Conservation (phyloP, 139 green algal species). For the Coelastrella sp. region DNA sequence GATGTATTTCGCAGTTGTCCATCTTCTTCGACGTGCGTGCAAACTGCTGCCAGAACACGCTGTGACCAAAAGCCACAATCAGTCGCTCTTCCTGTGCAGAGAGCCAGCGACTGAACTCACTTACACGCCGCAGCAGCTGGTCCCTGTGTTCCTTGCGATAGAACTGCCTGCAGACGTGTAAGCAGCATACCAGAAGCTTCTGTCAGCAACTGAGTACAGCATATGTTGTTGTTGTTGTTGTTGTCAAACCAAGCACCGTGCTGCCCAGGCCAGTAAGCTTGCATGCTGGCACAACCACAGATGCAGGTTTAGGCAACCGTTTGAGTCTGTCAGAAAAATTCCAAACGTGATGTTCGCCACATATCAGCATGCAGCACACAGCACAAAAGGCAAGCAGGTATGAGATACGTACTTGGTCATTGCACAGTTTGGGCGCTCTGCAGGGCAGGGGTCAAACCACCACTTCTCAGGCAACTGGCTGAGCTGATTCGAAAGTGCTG, state of each 20-base stretch:
- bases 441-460: conserved; percentile 67
- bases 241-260: no score
- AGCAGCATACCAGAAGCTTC: no score
- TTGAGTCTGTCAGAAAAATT: no score
- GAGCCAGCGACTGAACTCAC: conserved; percentile 72
- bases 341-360: no score
- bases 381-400: no score
- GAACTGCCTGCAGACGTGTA: conserved; percentile 41
- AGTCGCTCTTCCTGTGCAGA: conserved; percentile 62
- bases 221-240: no score
- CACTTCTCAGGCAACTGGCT: conserved; percentile 69
- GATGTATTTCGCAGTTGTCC: conserved; percentile 76
- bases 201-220: no score
- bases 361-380: no score
- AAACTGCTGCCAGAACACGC: conserved; percentile 74
- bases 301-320: no score
- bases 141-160: neutral
- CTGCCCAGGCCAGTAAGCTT: no score
- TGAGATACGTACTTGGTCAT: neutral
- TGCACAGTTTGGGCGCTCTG: conserved; percentile 66
- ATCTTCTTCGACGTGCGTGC: conserved; percentile 52
- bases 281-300: no score
- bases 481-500: conserved; percentile 55
- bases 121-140: conserved; percentile 63
- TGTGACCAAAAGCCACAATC: conserved; percentile 82